phyloP scores from a whole-genome alignment of 495 filamentous ascomycete genomes.

The Penicillium malachiteum region DNA sequence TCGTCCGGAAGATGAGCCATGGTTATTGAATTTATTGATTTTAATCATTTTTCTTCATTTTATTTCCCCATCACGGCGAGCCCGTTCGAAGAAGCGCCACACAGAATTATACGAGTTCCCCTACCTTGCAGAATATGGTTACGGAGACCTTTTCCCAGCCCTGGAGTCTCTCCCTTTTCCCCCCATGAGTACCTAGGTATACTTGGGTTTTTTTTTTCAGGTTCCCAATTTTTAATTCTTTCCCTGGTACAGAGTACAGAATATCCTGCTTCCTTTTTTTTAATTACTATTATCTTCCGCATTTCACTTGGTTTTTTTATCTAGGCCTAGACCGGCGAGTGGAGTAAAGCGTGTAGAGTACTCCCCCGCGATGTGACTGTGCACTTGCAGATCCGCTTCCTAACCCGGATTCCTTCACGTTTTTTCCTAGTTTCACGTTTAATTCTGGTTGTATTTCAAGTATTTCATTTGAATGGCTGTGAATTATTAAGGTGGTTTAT shows the following conservation, averaged over 20 bases:
- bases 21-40: conserved; percentile 11
- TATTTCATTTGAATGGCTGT: too few species aligned
- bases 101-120: conserved; percentile 8
- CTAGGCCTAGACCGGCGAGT: conserved; percentile 15
- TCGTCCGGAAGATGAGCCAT: conserved; percentile 15
- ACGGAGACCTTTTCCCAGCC: conserved; percentile 6
- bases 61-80: conserved; percentile 9
- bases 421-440: background rate
- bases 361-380: conserved; percentile 21
- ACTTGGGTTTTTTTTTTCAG: too few species aligned
- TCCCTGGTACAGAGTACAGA: background rate
- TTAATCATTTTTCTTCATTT: background rate
- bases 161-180: too few species aligned
- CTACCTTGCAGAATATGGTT: too few species aligned
- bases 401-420: background rate
- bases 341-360: conserved; percentile 10
- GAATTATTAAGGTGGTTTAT: too few species aligned
- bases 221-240: background rate
- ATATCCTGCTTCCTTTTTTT: too few species aligned
- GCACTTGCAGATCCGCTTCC: conserved; percentile 10
- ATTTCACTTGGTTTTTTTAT: background rate
- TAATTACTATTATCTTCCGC: background rate
- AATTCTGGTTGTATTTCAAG: background rate
- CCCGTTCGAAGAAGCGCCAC: conserved; percentile 20
- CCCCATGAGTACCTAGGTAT: too few species aligned